phyloP scores from a whole-genome alignment of 768 basidiomycete genomes.

The Goffeauzyma gilvescens region DNA sequence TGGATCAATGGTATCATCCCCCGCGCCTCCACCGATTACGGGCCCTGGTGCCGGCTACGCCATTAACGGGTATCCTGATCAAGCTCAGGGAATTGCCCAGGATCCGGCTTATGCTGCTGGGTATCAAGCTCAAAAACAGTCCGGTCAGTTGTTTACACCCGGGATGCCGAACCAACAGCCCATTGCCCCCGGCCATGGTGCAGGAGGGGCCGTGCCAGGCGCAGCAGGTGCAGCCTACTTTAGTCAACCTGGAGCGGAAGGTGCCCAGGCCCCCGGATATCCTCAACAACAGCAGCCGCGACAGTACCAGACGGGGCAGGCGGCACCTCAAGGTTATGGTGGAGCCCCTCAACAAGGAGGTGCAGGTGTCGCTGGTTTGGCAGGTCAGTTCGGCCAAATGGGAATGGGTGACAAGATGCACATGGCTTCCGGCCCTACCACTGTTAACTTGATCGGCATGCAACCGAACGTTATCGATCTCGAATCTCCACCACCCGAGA shows the following conservation, averaged over 20 bases:
- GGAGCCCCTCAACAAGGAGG: constrained; percentile 3
- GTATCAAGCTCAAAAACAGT: constrained; percentile 36
- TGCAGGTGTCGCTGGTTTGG: constrained; percentile 36
- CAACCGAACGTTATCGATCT: constrained; percentile 82
- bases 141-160: constrained; percentile 27
- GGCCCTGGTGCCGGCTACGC: too few species aligned
- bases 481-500: constrained; percentile 63
- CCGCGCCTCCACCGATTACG: too few species aligned
- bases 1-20: too few species aligned
- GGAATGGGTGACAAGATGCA: constrained; percentile 39
- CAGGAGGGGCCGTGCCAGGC: not conserved
- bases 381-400: constrained; percentile 80
- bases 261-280: constrained; percentile 14
- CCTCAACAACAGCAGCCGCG: constrained; percentile 18
- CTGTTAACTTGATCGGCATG: constrained; percentile 76
- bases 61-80: too few species aligned
- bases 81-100: too few species aligned
- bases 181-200: not conserved
- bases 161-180: constrained; percentile 16
- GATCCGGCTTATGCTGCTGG: constrained; percentile 39
- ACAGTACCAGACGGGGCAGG: constrained; percentile 2
- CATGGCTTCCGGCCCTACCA: constrained; percentile 38
- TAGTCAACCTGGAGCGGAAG: constrained; percentile 3
- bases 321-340: not conserved
- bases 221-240: constrained; percentile 7